Evolutionary conservation across 192 early-diverging fungal species (phyloP), one percentile per base, ranked within the genome.

Genomic region (Coemansia sp.): DNA sequence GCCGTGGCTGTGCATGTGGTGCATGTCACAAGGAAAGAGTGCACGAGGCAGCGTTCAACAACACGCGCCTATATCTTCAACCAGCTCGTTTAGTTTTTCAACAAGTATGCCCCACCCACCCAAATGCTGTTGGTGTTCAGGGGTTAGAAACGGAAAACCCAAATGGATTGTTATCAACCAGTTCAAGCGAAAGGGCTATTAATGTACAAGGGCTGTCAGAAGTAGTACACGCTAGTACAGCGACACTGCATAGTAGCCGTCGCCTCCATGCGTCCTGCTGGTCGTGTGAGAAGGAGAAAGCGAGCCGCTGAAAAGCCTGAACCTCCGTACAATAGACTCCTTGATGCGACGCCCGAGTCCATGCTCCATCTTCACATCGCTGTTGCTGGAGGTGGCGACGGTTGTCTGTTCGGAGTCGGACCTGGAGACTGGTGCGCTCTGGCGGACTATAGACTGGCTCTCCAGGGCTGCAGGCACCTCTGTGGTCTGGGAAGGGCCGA

Each of bases 321-420:
- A 13, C 36, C 61, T 73, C 22, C 69, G 46, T 22, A 36, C 52
- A 57, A 81, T 33, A 15, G 73, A 67, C 29, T 75, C 70, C 33
- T 50, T 61, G 5, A 75, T 10, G 33, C 79, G 73, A 34, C 48
- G 69, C 36, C 62, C 57, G 45, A 81, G 40, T 0, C 64, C 64
- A 2, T 29, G 4, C 1, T 41, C 58, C 25, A 36, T 17, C 35
- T 81, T 81, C 20, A 57, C n/a, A 25, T 38, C 14, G n/a, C 36
- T 32, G 36, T 13, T 25, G 15, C 25, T 25, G 55, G 60, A 11
- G 15, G n/a, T 11, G 25, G 46, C 54, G 29, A 67, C 33, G 10
- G 41, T 61, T 5, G 74, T 76, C 40, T 76, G 74, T 50, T 76
- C 74, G 5, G 74, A 76, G 29, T 67, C 59, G 0, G 69, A 76